Conservation (phyloP, 148 eudicot genomes). For the Dysphania ambrosioides region DNA sequence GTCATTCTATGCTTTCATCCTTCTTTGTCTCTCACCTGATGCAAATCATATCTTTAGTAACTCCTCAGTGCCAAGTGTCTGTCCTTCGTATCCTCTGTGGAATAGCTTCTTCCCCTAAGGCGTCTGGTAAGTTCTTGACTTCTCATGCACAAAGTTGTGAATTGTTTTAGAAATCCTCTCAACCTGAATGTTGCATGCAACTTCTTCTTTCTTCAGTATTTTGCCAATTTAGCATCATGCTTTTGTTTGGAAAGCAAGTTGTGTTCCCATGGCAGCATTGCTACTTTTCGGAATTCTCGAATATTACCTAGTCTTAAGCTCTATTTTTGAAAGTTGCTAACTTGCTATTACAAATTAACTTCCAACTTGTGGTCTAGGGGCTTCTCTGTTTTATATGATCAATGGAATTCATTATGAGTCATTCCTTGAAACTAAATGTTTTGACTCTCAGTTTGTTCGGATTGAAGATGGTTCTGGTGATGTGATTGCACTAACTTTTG, state of each 20-base stretch:
- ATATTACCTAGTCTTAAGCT: background rate
- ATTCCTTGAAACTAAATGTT: too few relatives aligned
- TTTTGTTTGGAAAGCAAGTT: too few relatives aligned
- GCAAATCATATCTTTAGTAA: conserved; percentile 38
- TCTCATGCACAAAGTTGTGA: background rate
- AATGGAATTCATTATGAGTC: too few relatives aligned
- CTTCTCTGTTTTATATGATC: too few relatives aligned
- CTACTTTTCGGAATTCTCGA: background rate
- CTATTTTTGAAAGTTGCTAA: background rate
- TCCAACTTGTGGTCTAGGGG: too few relatives aligned
- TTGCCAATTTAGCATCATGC: too few relatives aligned
- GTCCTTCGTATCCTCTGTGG: conserved; percentile 55
- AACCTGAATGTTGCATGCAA: background rate
- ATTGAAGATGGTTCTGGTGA: too few relatives aligned
- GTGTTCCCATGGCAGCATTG: background rate
- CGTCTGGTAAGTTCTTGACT: conserved; percentile 44
- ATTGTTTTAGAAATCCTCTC: background rate
- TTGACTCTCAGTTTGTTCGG: too few relatives aligned
- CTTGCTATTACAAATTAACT: background rate
- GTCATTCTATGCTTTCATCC: conserved; percentile 47
- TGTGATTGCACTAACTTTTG: too few relatives aligned
- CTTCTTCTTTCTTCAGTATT: too few relatives aligned
- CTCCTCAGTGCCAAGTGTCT: conserved; percentile 46
- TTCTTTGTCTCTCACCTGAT: conserved; percentile 37
- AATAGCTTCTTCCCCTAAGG: conserved; percentile 60